These are phyloP conservation scores for Botrytis cinerea DNA, from an alignment of 2,329 filamentous ascomycete species.

Conservation along the genomic window DNA sequence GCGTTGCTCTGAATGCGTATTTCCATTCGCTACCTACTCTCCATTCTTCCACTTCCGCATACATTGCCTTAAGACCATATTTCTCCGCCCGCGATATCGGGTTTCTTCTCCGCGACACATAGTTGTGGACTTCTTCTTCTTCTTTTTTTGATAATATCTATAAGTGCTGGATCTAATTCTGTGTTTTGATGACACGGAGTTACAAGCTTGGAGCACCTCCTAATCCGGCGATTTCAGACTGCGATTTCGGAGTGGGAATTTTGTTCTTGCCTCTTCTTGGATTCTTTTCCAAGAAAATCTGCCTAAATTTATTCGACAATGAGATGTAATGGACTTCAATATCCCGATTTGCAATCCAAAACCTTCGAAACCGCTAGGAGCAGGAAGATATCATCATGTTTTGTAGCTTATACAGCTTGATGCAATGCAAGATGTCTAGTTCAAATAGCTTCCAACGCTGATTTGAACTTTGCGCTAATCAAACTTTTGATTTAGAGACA, in stretches of 20 bases:
- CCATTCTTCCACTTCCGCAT: neutral
- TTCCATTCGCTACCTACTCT: neutral
- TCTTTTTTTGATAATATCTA: no score
- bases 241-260: neutral
- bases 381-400: no score
- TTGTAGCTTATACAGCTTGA: neutral
- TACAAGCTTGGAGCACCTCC: accelerated
- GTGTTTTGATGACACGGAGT: neutral
- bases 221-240: neutral
- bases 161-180: no score
- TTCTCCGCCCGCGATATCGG: accelerated
- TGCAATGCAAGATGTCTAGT: accelerated
- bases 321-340: neutral
- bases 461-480: neutral
- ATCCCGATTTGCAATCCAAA: accelerated
- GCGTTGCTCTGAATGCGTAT: accelerated
- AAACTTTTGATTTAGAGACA: neutral
- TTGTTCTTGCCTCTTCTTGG: accelerated
- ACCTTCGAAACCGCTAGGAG: accelerated
- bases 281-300: neutral
- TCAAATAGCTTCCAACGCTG: neutral
- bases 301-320: neutral
- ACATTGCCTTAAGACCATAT: neutral
- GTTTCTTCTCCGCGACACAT: accelerated
- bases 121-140: neutral